These are phyloP conservation scores for Metarhizium guizhouense DNA, from an alignment of 2,329 filamentous ascomycete genomes.

Conservation along the genomic window DNA sequence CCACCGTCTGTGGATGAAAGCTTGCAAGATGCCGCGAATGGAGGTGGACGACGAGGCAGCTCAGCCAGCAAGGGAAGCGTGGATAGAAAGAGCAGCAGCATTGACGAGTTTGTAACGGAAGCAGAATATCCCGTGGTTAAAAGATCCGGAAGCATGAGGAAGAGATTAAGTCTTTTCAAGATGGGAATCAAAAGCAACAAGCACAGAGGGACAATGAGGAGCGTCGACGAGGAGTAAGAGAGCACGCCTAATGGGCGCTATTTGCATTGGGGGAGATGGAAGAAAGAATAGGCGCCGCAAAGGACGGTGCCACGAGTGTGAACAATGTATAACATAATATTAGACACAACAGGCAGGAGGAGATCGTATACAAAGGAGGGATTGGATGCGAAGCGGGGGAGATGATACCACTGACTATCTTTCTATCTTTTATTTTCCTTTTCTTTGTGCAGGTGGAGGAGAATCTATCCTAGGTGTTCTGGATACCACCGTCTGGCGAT, in stretches of 20 bases:
- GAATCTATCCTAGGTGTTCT: conserved; percentile 1
- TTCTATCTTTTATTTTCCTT: background rate
- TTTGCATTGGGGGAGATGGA: conserved; percentile 4
- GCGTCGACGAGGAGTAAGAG: conserved; percentile 45
- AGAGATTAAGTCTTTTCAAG: conserved; percentile 69
- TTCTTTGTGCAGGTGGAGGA: background rate
- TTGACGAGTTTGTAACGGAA: conserved; percentile 14
- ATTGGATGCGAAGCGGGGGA: background rate
- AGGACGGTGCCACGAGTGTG: background rate
- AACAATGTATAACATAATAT: background rate
- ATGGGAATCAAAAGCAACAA: conserved; percentile 62
- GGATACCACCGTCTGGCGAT: conserved; percentile 1
- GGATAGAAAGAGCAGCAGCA: conserved; percentile 15
- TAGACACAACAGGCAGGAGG: background rate
- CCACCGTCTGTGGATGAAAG: conserved; percentile 23
- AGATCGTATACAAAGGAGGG: background rate
- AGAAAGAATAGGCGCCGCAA: background rate
- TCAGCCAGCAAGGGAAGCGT: conserved; percentile 18
- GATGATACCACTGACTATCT: conserved; percentile 1
- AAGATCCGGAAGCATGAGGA: conserved; percentile 59
- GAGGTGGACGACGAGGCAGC: conserved; percentile 12
- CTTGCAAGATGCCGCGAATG: conserved; percentile 9
- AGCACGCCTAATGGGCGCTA: conserved; percentile 9
- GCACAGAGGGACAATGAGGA: conserved; percentile 40
- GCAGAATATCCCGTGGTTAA: conserved; percentile 24